Evolutionary conservation across 805 yeast species (phyloP), one percentile per base, ranked within the genome.

Genomic region (Pichia nanzhaoensis): DNA sequence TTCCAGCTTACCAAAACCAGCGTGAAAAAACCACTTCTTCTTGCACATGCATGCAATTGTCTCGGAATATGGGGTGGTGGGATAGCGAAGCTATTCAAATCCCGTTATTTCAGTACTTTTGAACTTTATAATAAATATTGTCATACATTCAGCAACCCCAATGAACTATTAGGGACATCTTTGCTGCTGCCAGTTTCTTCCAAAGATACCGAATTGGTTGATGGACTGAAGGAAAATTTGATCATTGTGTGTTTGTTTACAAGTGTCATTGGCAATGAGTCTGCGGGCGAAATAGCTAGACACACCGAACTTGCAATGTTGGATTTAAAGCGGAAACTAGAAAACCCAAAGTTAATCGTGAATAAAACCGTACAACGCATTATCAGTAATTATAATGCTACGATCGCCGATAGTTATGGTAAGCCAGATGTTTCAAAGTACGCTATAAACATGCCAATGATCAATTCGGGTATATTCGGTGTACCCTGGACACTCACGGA

Each of bases 11-110:
- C 58, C 59, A 44, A 42, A 14, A 60, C 51, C 18, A 32, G 18
- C 1, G n/a, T 24, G 2, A 22, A 22, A 1, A 40, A 40, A 14
- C 69, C 73, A 1, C 57, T 79, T 0, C 66, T 84, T 2, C 59
- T 86, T 4, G 84, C 84, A 1, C 95, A 87, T 58, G 79, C 95
- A 0, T 87, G 95, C 56, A 87, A 87, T 58, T 79, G 88, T 33
- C 67, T 70, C 21, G 95, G 95, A 0, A 56, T 69, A 1, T 87
- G 95, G 95, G 93, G 93, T 4, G 91, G 86, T 3, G 96, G 95
- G 0, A 75, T 87, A 2, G 95, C 95, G 0, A 68, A 68, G 3
- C 74, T 64, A 21, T 77, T 87, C 55, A 74, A 70, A 20, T 44
- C 53, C 16, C 60, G 66, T 38, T 86, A 71, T 59, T 89, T 87